Conservation (phyloP, 495 filamentous ascomycete genomes). For the Cercophora newfieldiana region DNA sequence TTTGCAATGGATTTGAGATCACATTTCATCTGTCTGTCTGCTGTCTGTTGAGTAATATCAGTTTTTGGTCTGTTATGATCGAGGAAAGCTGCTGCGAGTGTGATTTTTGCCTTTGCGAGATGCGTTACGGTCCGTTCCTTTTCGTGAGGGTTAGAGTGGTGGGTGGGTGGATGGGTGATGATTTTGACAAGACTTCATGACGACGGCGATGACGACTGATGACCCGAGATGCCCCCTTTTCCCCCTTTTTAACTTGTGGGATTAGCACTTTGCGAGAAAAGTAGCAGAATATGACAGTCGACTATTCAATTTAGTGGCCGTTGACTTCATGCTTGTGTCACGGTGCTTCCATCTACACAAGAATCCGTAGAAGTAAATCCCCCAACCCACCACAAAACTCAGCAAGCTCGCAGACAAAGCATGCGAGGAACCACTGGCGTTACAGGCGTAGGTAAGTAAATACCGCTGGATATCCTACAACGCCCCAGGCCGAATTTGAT, state of each 20-base stretch:
- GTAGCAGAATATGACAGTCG: no score
- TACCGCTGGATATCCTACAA: no score
- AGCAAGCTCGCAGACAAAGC: no score
- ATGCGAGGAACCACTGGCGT: no score
- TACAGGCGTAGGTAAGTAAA: no score
- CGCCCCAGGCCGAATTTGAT: no score
- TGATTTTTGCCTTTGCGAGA: background rate
- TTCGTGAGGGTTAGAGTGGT: background rate
- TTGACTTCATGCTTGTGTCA: no score
- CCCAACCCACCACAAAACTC: no score
- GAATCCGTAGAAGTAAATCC: no score
- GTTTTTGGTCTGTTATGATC: background rate
- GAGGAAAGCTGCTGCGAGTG: background rate
- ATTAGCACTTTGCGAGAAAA: background rate
- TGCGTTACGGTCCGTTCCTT: background rate
- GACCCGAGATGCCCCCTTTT: background rate
- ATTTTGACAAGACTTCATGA: background rate
- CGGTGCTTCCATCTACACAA: no score
- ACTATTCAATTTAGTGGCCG: no score
- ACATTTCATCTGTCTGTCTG: background rate
- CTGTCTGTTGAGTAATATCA: background rate
- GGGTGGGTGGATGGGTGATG: background rate
- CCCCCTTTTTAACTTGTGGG: background rate
- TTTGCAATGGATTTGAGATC: background rate
- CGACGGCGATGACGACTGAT: background rate